Percentiles rank a stretch among this genome's conserved stretches.
These are phyloP conservation scores for Lepraria neglecta DNA, from an alignment of 495 filamentous ascomycete species.

Conservation along the genomic window DNA sequence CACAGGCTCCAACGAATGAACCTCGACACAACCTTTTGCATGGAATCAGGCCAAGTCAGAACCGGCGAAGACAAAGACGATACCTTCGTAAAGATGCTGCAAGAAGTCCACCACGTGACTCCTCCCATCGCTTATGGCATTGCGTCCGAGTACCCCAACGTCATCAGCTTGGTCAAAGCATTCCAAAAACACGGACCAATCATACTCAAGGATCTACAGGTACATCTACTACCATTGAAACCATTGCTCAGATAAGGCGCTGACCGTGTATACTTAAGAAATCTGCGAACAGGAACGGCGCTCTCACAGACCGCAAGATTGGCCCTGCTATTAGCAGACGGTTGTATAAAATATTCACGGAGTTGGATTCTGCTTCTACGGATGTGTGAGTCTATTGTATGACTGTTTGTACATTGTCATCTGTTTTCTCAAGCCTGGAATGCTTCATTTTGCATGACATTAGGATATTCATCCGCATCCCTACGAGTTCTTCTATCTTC, in stretches of 20 bases:
- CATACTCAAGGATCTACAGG: conserved; percentile 54
- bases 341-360: conserved; percentile 68
- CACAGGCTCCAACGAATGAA: conserved; percentile 41
- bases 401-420: no score
- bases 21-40: conserved; percentile 64
- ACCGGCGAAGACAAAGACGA: conserved; percentile 61
- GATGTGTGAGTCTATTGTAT: conserved; percentile 49
- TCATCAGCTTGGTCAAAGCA: conserved; percentile 49
- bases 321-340: conserved; percentile 66
- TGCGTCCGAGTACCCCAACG: conserved; percentile 52
- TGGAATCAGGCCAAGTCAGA: conserved; percentile 75
- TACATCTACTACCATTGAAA: conserved; percentile 24
- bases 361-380: conserved; percentile 56
- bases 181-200: conserved; percentile 55
- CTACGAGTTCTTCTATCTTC: no score
- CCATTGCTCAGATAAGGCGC: neutral
- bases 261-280: conserved; percentile 38
- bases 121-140: conserved; percentile 68
- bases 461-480: no score
- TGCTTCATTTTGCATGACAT: no score
- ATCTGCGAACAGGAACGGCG: conserved; percentile 62
- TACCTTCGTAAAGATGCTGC: conserved; percentile 71
- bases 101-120: conserved; percentile 69
- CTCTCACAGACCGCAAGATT: conserved; percentile 55
- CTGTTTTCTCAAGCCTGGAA: no score